Percentiles rank a stretch among this genome's conserved stretches.
Conservation (phyloP, 1,139 yeast species). For the Yamadazyma membranifaciens region DNA sequence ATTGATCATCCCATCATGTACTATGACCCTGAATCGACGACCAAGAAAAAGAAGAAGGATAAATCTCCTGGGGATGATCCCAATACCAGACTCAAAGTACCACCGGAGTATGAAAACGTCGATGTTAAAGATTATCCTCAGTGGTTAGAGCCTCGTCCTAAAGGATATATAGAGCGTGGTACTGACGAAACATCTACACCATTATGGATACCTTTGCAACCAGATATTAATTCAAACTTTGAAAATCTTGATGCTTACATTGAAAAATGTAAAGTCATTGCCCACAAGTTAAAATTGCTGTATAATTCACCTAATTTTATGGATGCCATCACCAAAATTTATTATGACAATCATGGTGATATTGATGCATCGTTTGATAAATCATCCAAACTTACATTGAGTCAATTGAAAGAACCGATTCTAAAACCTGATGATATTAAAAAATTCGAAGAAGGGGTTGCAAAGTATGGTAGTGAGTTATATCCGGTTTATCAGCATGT, state of each 20-base stretch:
- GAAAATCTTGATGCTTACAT: constrained; percentile 53
- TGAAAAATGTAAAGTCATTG: constrained; percentile 52
- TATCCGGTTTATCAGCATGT: constrained; percentile 71
- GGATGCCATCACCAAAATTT: constrained; percentile 63
- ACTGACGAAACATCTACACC: constrained; percentile 67
- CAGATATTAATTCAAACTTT: constrained; percentile 30
- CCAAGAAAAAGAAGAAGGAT: constrained; percentile 17
- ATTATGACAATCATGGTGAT: constrained; percentile 54
- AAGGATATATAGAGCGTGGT: constrained; percentile 86
- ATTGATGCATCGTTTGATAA: constrained; percentile 40
- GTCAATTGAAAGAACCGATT: constrained; percentile 70
- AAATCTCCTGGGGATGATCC: constrained; percentile 20
- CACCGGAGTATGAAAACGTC: constrained; percentile 42
- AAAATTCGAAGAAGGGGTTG: constrained; percentile 75
- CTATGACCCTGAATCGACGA: constrained; percentile 41
- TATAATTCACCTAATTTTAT: constrained; percentile 70
- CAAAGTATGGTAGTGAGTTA: constrained; percentile 73
- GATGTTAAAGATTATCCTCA: constrained; percentile 55
- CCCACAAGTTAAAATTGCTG: constrained; percentile 49
- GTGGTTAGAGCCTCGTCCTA: constrained; percentile 79
- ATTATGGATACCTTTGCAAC: constrained; percentile 59
- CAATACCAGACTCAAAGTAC: constrained; percentile 38
- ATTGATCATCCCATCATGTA: constrained; percentile 66
- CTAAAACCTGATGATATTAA: constrained; percentile 61
- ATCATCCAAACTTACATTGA: constrained; percentile 49